Conservation (phyloP, 2,329 filamentous ascomycete genomes). For the Verticillium dahliae region DNA sequence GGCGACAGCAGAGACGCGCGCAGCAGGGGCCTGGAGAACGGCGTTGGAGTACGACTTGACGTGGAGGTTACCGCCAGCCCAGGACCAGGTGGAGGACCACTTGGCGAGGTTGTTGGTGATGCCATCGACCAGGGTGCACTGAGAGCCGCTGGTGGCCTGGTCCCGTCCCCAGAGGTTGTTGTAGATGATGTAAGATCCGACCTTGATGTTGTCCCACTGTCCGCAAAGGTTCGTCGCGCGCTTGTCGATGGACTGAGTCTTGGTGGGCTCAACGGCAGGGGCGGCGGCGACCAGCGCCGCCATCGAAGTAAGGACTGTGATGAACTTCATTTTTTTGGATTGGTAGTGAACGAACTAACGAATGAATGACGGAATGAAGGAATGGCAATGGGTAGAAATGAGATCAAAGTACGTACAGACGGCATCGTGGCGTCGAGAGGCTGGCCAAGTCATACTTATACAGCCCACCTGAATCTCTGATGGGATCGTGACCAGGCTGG, state of each 20-base stretch:
- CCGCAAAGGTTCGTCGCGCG: conserved; percentile 13
- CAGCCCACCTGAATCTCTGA: not conserved
- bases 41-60: conserved; percentile 41
- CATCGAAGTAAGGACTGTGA: not conserved
- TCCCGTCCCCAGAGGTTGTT: conserved; percentile 35
- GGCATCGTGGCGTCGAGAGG: not conserved
- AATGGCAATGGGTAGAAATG: not conserved
- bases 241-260: conserved; percentile 7
- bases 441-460: not conserved
- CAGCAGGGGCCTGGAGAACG: conserved; percentile 26
- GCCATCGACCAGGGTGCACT: conserved; percentile 33
- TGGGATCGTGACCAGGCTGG: not conserved
- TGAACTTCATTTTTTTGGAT: not conserved
- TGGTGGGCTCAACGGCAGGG: not conserved
- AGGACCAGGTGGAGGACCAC: conserved; percentile 35
- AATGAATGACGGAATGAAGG: not conserved
- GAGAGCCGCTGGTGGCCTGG: conserved; percentile 21
- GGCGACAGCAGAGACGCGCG: conserved; percentile 25
- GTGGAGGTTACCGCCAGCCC: conserved; percentile 27
- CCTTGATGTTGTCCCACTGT: conserved; percentile 15
- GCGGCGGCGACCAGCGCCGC: not conserved
- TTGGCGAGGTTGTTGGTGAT: conserved; percentile 24
- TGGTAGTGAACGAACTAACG: not conserved
- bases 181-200: conserved; percentile 22
- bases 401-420: not conserved